phyloP scores from a whole-genome alignment of 768 basidiomycete genomes.

The Leccinum longicurvipes region DNA sequence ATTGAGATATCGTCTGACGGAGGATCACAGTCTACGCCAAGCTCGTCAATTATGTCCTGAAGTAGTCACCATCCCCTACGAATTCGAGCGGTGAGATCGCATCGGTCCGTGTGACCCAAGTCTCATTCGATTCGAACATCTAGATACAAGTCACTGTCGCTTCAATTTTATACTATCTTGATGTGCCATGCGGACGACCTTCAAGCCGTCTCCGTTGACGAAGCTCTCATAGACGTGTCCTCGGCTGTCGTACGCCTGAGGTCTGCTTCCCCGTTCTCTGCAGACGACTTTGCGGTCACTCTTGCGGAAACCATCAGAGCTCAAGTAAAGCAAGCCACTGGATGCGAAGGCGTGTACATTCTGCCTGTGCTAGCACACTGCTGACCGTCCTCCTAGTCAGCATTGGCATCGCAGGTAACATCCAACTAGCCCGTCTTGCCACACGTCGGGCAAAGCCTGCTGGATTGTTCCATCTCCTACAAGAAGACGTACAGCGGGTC shows the following conservation, averaged over 20 bases:
- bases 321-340: slow-evolving; percentile 73
- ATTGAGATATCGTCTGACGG: background rate
- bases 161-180: slow-evolving; percentile 90
- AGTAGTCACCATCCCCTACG: slow-evolving; percentile 82
- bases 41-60: slow-evolving; percentile 73
- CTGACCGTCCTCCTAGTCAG: slow-evolving; percentile 54
- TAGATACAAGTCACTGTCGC: slow-evolving; percentile 81
- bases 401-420: slow-evolving; percentile 89
- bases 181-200: slow-evolving; percentile 88
- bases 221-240: slow-evolving; percentile 90
- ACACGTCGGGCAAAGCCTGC: slow-evolving; percentile 91
- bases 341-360: slow-evolving; percentile 65
- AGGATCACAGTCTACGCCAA: slow-evolving; percentile 61
- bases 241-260: slow-evolving; percentile 44
- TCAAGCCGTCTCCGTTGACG: slow-evolving; percentile 95
- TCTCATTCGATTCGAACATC: background rate
- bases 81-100: slow-evolving; percentile 71
- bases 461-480: slow-evolving; percentile 71
- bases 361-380: background rate
- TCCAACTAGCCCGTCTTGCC: slow-evolving; percentile 89
- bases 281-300: slow-evolving; percentile 62
- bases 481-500: slow-evolving; percentile 48
- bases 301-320: slow-evolving; percentile 80
- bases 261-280: slow-evolving; percentile 21
- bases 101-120: background rate